Conservation (phyloP, 2,329 filamentous ascomycete genomes). For the Trichoderma sp. region DNA sequence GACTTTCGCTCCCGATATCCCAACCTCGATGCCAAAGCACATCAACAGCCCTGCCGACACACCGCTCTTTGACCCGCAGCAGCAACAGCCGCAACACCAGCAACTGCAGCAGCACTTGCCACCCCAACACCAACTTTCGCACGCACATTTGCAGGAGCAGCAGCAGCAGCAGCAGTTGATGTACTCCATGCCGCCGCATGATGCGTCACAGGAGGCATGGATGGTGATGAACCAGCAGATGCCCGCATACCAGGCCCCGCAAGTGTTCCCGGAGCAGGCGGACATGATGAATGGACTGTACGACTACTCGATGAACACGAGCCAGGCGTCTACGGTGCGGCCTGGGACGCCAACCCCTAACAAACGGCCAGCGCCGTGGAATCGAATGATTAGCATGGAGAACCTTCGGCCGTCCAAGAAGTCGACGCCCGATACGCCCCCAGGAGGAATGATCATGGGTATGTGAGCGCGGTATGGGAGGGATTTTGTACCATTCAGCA, state of each 20-base stretch:
- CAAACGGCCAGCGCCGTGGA: conserved; percentile 46
- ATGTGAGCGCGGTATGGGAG: conserved; percentile 30
- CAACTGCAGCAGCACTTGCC: conserved; percentile 18
- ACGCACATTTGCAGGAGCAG: conserved; percentile 14
- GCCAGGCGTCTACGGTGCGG: conserved; percentile 36
- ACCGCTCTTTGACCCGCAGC: conserved; percentile 25
- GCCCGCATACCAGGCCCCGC: conserved; percentile 30
- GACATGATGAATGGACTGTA: conserved; percentile 31
- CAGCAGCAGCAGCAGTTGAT: conserved; percentile 32
- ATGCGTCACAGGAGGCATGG: conserved; percentile 37
- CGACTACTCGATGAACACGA: conserved; percentile 36
- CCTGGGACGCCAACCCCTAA: conserved; percentile 45
- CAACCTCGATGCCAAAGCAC: conserved; percentile 37
- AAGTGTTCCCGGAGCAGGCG: conserved; percentile 30
- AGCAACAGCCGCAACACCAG: conserved; percentile 28
- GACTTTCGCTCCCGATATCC: conserved; percentile 44
- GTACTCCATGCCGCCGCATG: conserved; percentile 40
- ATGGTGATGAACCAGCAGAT: conserved; percentile 31
- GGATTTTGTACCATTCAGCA: not conserved
- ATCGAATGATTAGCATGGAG: conserved; percentile 44
- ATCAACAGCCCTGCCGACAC: conserved; percentile 40
- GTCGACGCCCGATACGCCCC: conserved; percentile 33
- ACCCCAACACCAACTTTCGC: conserved; percentile 27
- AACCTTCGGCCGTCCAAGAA: conserved; percentile 44
- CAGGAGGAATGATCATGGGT: conserved; percentile 33